A percentile compares a stretch with the other conserved stretches of the same genome.
phyloP scores from a whole-genome alignment of 176 grass and related monocot species.

The Raddia distichophylla region DNA sequence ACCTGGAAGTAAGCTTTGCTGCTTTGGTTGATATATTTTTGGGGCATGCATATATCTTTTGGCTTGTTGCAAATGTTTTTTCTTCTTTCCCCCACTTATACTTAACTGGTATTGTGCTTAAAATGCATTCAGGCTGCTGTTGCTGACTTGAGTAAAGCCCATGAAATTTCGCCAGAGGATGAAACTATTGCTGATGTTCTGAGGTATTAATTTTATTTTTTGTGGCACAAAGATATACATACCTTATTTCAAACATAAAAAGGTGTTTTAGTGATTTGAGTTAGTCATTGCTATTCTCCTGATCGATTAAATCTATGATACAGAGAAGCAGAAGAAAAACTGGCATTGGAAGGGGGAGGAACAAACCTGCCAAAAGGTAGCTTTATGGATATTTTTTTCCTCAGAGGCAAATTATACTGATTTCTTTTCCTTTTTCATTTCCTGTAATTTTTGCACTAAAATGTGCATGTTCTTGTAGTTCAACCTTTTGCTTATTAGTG shows the following conservation, averaged over 20 bases:
- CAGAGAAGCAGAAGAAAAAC: slow-evolving; percentile 60
- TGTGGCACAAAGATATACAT: slow-evolving; percentile 18
- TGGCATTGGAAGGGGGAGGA: slow-evolving; percentile 51
- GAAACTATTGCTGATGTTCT: slow-evolving; percentile 92
- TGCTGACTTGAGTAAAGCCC: slow-evolving; percentile 76
- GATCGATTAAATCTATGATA: slow-evolving; percentile 29
- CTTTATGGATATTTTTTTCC: slow-evolving; percentile 24
- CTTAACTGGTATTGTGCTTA: slow-evolving; percentile 33
- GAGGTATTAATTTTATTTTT: slow-evolving; percentile 54
- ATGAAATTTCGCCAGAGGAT: slow-evolving; percentile 85
- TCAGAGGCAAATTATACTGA: not conserved
- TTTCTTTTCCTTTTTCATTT: not conserved
- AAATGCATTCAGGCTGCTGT: slow-evolving; percentile 75
- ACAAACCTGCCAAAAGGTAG: slow-evolving; percentile 47
- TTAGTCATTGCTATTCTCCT: slow-evolving; percentile 24
- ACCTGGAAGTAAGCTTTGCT: slow-evolving; percentile 60
- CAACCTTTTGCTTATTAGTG: not conserved
- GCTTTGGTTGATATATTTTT: slow-evolving; percentile 11
- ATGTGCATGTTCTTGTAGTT: not conserved
- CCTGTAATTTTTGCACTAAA: not conserved
- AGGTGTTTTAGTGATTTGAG: not conserved
- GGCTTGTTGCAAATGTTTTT: not conserved
- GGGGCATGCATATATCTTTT: not conserved
- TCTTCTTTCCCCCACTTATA: slow-evolving; percentile 24
- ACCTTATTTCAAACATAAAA: slow-evolving; percentile 1